Evolutionary conservation across 768 basidiomycete species (phyloP), one percentile per base, ranked within the genome.

Genomic region (Neoboletus magnificus): DNA sequence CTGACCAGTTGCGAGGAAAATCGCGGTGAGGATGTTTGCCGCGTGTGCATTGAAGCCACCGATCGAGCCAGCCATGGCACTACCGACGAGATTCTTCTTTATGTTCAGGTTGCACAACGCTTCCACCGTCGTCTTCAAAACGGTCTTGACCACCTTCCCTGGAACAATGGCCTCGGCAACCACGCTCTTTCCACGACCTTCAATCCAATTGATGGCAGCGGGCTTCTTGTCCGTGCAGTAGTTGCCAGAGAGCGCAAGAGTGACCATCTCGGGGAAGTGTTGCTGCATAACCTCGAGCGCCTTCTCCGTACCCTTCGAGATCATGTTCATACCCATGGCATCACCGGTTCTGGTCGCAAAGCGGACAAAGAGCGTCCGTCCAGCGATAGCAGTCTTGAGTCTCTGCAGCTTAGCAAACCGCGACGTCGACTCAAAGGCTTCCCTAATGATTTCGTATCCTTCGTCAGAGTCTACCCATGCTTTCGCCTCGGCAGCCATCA

Each of bases 301-400:
- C 73, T 90, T 91, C 77, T 98, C 97, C 11, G 93, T 94, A 3
- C 95, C 97, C 75, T 99, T 99, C 10, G 89, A 91, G 67, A 98
- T 97, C 97, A 98, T 99, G 79, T 99, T 99, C 97, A 99, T 99
- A 18, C 97, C 97, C 96, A 98, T 99, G 40, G 97, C 96, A 66
- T 98, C 96, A 30, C 95, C 97, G 0, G 97, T 98, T 52, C 84
- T 86, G 15, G 94, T 97, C 55, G 90, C 89, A 67, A 99, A 98
- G 45, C 97, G 84, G 23, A 98, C 86, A 68, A 86, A 99, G 37
- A 99, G 76, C 37, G 93, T 96, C 40, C 97, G 83, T 6, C 97
- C 97, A 7, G 97, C 97, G 71, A 98, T 76, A 5, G 88, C 91
- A 45, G 86, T 86, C 80, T 96, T 96, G 63, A 98, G 77, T 52